phyloP scores from a whole-genome alignment of 169 alveolate genomes.

The Plasmodium ovale region DNA sequence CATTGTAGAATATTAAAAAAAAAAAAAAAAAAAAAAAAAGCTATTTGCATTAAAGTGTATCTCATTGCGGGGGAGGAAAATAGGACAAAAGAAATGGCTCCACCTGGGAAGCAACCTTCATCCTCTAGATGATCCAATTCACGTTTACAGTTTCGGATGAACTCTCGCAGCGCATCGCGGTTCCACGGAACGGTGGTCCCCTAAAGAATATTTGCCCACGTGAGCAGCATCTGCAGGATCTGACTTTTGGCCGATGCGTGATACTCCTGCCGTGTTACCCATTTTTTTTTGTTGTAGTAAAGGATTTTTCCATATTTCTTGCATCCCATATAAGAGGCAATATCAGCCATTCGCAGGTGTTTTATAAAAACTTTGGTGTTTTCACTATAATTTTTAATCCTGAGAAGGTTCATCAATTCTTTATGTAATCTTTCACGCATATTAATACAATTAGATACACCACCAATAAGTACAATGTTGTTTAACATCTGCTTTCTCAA shows the following conservation, averaged over 20 bases:
- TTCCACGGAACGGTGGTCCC: constrained; percentile 13
- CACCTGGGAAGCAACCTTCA: no score
- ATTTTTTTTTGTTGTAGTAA: constrained; percentile 56
- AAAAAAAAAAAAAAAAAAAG: no score
- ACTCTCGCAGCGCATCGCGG: no score
- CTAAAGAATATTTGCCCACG: constrained; percentile 25
- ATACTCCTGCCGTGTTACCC: constrained; percentile 64
- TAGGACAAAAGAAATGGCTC: no score
- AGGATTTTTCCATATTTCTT: constrained; percentile 62
- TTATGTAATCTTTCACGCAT: constrained; percentile 49
- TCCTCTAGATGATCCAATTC: no score
- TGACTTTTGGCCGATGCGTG: constrained; percentile 17
- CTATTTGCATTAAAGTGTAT: no score
- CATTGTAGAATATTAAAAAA: no score
- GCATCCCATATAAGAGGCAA: constrained; percentile 72
- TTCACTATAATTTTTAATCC: constrained; percentile 66
- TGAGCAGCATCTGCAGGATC: constrained; percentile 50
- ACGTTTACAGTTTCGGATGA: background rate
- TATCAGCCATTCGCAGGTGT: constrained; percentile 47
- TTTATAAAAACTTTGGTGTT: constrained; percentile 35
- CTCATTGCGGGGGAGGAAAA: no score
- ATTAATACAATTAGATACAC: constrained; percentile 71
- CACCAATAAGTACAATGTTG: constrained; percentile 68
- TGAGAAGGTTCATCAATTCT: constrained; percentile 35
- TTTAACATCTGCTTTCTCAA: constrained; percentile 55